These are phyloP conservation scores for Abortiporus biennis DNA, from an alignment of 1,284 basidiomycete genomes.

Conservation along the genomic window DNA sequence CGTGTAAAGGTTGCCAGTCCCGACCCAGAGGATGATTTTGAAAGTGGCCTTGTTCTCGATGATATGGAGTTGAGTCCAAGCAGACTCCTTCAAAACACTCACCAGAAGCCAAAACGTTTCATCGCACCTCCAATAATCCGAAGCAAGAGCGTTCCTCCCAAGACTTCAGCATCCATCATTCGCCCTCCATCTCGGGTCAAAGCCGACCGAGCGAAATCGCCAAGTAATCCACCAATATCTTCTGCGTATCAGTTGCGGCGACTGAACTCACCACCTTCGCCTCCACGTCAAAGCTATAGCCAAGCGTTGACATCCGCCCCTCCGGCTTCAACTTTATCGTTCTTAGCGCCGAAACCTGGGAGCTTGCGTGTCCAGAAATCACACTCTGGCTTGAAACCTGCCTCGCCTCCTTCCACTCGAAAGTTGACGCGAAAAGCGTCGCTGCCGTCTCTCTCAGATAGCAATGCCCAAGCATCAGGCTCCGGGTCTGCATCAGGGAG, in stretches of 20 bases:
- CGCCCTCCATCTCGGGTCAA: constrained; percentile 58
- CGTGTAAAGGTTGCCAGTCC: constrained; percentile 47
- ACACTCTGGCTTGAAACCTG: constrained; percentile 68
- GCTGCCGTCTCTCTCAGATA: constrained; percentile 63
- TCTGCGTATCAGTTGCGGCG: constrained; percentile 62
- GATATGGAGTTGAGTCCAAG: constrained; percentile 76
- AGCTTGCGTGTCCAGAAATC: constrained; percentile 77
- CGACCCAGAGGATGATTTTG: constrained; percentile 76
- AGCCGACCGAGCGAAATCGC: constrained; percentile 62
- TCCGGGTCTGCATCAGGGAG: constrained; percentile 34
- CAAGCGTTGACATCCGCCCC: constrained; percentile 47
- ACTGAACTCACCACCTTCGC: constrained; percentile 46
- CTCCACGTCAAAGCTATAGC: constrained; percentile 57
- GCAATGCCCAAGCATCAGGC: constrained; percentile 47
- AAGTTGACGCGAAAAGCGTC: constrained; percentile 70
- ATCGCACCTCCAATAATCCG: constrained; percentile 25
- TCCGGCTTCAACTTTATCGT: constrained; percentile 41
- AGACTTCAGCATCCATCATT: constrained; percentile 27
- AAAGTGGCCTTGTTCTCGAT: constrained; percentile 73
- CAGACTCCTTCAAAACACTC: constrained; percentile 52
- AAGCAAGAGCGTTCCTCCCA: constrained; percentile 49
- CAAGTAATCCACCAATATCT: constrained; percentile 56
- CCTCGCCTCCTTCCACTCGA: constrained; percentile 48
- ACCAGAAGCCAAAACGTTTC: constrained; percentile 38
- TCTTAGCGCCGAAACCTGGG: constrained; percentile 60